Evolutionary conservation across 805 yeast genomes (phyloP).

Genomic region (Candida krabiensis): DNA sequence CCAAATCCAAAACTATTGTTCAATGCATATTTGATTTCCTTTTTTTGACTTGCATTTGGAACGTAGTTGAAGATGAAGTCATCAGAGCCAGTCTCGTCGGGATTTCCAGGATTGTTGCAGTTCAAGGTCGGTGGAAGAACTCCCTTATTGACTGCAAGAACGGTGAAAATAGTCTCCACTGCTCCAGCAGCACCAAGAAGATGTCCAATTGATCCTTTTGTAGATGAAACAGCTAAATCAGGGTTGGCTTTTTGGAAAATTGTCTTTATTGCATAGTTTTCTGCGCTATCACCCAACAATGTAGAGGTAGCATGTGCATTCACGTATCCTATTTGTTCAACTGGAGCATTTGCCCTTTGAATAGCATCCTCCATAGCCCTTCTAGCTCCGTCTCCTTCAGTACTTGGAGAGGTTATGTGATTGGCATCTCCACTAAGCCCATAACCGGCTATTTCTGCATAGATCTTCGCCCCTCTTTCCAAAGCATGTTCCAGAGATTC

Average conservation of each 20-base stretch:
- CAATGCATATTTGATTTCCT: slow-evolving; percentile 55
- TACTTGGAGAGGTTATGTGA: slow-evolving; percentile 90
- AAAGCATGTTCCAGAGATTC: slow-evolving; percentile 79
- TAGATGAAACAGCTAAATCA: slow-evolving; percentile 63
- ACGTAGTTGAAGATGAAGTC: slow-evolving; percentile 59
- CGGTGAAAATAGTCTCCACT: slow-evolving; percentile 82
- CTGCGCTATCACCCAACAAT: slow-evolving; percentile 83
- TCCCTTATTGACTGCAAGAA: slow-evolving; percentile 58
- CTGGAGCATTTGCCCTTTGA: slow-evolving; percentile 44
- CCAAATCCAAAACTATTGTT: slow-evolving; percentile 97
- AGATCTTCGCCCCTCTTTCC: slow-evolving; percentile 60
- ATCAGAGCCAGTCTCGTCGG: slow-evolving; percentile 41
- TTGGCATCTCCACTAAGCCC: slow-evolving; percentile 91
- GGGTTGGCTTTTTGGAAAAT: slow-evolving; percentile 44
- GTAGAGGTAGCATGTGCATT: slow-evolving; percentile 99
- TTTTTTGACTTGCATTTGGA: slow-evolving; percentile 40
- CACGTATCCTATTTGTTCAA: slow-evolving; percentile 63
- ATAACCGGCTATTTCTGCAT: slow-evolving; percentile 83
- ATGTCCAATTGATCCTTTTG: slow-evolving; percentile 93
- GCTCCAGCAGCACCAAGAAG: slow-evolving; percentile 95
- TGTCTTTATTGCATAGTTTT: slow-evolving; percentile 67
- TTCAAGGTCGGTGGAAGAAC: slow-evolving; percentile 81
- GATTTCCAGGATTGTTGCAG: slow-evolving; percentile 52
- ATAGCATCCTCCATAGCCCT: slow-evolving; percentile 82
- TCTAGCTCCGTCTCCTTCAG: slow-evolving; percentile 80